Evolutionary conservation across 2,329 filamentous ascomycete genomes (phyloP).

Genomic region (Calonectria naviculata): DNA sequence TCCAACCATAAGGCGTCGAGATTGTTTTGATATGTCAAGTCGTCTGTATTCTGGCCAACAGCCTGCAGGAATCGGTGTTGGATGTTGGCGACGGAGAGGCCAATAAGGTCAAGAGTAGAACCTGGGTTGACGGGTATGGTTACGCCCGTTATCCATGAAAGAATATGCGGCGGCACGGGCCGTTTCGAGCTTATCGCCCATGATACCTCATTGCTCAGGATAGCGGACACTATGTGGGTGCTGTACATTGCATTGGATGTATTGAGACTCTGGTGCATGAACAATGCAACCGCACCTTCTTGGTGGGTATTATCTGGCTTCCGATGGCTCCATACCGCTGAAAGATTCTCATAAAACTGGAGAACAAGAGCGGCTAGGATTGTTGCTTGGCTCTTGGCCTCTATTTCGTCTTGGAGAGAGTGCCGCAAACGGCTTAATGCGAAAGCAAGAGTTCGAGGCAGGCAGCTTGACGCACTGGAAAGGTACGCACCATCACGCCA

Average conservation of each 20-base stretch:
- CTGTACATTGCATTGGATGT: neutral
- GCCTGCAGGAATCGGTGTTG: conserved; percentile 11
- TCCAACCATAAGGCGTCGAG: conserved; percentile 7
- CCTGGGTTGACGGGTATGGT: conserved; percentile 7
- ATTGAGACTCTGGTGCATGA: conserved; percentile 8
- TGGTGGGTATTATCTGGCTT: conserved; percentile 11
- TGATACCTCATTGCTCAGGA: conserved; percentile 14
- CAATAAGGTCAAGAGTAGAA: conserved; percentile 13
- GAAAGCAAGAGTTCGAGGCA: neutral
- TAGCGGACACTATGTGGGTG: neutral
- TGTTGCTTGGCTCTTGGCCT: conserved; percentile 13
- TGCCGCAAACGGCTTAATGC: conserved; percentile 15
- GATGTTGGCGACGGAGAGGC: conserved; percentile 10
- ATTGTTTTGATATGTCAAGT: neutral
- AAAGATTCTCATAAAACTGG: conserved; percentile 22
- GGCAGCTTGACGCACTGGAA: neutral
- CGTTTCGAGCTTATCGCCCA: conserved; percentile 6
- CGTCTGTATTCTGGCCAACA: neutral
- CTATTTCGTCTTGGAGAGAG: conserved; percentile 1
- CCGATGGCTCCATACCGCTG: conserved; percentile 2
- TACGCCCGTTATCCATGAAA: conserved; percentile 7
- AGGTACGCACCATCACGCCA: conserved; percentile 9
- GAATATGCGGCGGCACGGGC: conserved; percentile 2
- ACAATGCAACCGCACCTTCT: conserved; percentile 14
- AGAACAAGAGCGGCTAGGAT: conserved; percentile 16